Evolutionary conservation across 2,329 filamentous ascomycete species (phyloP).

Genomic region (Aspergillus texensis): DNA sequence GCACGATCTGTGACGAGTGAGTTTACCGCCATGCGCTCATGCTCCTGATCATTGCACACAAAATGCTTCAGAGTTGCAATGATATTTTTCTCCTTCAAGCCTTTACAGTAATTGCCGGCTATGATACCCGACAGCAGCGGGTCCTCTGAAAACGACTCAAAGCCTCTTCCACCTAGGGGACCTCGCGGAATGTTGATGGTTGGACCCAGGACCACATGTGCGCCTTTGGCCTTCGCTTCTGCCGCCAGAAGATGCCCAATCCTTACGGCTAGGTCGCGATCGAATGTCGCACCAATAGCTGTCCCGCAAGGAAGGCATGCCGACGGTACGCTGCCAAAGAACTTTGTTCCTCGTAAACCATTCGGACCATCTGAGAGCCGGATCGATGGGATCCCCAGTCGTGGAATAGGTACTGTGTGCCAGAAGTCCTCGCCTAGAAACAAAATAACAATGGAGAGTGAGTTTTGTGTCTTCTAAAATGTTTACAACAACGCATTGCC

Average conservation of each 20-base stretch:
- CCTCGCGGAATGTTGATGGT: slow-evolving; percentile 82
- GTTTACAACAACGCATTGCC: not conserved
- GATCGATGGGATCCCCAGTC: slow-evolving; percentile 64
- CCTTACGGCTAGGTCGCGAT: slow-evolving; percentile 67
- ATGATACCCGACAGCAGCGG: slow-evolving; percentile 74
- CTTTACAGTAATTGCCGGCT: slow-evolving; percentile 70
- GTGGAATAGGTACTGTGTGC: slow-evolving; percentile 66
- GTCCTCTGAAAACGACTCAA: slow-evolving; percentile 84
- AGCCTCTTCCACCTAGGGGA: slow-evolving; percentile 78
- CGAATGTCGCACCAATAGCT: slow-evolving; percentile 77
- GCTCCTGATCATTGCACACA: slow-evolving; percentile 50
- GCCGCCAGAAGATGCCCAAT: slow-evolving; percentile 71
- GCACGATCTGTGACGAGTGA: slow-evolving; percentile 53
- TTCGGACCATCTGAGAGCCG: slow-evolving; percentile 71
- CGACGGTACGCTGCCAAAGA: slow-evolving; percentile 68
- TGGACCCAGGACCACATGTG: slow-evolving; percentile 72
- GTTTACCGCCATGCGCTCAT: slow-evolving; percentile 45
- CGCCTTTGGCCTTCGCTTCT: slow-evolving; percentile 72
- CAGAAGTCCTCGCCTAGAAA: slow-evolving; percentile 59
- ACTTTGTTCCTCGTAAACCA: slow-evolving; percentile 67
- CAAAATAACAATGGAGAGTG: not conserved
- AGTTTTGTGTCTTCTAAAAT: not conserved
- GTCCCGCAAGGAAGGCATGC: slow-evolving; percentile 79
- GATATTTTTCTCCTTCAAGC: slow-evolving; percentile 73
- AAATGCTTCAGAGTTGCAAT: slow-evolving; percentile 76